Conservation (phyloP, 148 eudicot genomes). For the Diospyros kaki region DNA sequence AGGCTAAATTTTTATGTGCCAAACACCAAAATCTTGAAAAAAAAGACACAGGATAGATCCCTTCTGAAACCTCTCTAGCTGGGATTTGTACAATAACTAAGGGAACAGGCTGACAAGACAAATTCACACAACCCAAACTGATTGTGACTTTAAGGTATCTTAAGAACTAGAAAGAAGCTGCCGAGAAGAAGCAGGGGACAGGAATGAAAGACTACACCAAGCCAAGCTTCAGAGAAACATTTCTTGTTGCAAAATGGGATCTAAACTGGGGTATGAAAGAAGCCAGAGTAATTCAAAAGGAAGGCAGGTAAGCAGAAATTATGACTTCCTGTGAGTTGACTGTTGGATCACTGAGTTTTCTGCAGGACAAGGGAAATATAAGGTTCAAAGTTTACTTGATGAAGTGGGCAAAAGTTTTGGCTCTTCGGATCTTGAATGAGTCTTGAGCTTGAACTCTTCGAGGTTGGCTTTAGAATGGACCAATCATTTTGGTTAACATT, state of each 20-base stretch:
- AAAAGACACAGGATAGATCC: background rate
- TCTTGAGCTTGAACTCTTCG: background rate
- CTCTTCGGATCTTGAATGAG: background rate
- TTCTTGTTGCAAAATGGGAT: constrained; percentile 10
- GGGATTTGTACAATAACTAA: background rate
- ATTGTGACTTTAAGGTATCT: background rate
- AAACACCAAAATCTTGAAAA: background rate
- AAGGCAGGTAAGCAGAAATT: constrained; percentile 4
- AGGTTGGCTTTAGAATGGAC: background rate
- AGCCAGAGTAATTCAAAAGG: constrained; percentile 1
- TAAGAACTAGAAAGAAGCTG: constrained; percentile 11
- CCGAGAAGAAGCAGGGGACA: constrained; percentile 13
- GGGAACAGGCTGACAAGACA: background rate
- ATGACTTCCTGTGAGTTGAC: background rate
- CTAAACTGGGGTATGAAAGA: constrained; percentile 20
- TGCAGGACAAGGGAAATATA: too few species aligned
- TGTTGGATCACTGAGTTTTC: constrained; percentile 5
- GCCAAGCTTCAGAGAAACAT: constrained; percentile 13
- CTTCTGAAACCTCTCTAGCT: background rate
- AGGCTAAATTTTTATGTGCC: background rate
- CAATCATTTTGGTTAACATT: background rate
- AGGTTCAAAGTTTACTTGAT: too few species aligned
- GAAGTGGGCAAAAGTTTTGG: too few species aligned
- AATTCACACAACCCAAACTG: background rate
- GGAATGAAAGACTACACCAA: constrained; percentile 15